Evolutionary conservation across 1,284 basidiomycete genomes (phyloP), one percentile per base, ranked within the genome.

Genomic region (Volvariella surrecta): DNA sequence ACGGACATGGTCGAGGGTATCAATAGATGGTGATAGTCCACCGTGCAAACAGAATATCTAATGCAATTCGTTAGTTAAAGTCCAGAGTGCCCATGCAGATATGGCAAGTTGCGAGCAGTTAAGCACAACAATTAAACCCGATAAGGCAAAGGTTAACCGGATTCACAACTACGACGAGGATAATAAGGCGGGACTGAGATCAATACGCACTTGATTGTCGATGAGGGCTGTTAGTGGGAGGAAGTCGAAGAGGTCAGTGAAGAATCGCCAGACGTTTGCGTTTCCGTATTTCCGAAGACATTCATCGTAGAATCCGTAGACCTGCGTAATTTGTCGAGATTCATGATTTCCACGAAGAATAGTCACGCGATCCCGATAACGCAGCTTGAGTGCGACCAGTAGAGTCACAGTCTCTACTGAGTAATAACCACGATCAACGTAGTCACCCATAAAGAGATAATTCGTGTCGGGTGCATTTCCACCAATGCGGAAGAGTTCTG

Each of bases 391-490:
- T 13, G 95, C 92, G 43, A 99, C 93, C 44, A 99, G 85, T n/a
- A 99, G 75, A 15, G 94, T 97, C 54, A 99, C 94, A 1, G 95
- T 99, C 70, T 99, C 95, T 43, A 99, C 96, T 13, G 92, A 97
- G 73, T 99, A 99, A 74, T 98, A 99, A 20, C 95, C 95, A 59
- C 96, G 84, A 73, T 99, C 96, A 54, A 99, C 96, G 60, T 98
- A 99, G 73, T 99, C 95, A 37, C 96, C 96, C 96, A 99, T 99
- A 74, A 99, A 99, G 54, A 99, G 87, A 67, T 99, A 99, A 70
- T 99, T 99, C 50, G 96, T 98, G 70, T 99, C 96, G 47, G 95
- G 96, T 35, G 94, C 98, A 72, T 98, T 98, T 48, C 95, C 96
- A 43, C 96, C 95, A 62, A 99, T 99, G 45, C 94, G 87, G 73